Conservation (phyloP, 176 grass and related monocot genomes). For the Oryza nivara region DNA sequence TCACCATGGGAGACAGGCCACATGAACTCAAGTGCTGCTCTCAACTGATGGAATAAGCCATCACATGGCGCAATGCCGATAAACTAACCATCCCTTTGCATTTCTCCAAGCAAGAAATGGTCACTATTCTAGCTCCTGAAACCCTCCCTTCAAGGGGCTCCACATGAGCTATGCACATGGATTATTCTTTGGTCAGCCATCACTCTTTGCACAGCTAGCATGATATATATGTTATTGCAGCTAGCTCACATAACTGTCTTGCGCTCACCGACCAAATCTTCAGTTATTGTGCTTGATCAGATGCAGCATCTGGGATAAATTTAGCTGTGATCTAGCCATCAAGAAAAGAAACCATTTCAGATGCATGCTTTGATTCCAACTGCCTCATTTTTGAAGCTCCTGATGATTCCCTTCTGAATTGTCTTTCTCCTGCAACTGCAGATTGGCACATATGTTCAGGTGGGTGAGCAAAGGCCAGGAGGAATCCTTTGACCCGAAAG, state of each 20-base stretch:
- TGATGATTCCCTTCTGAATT: slow-evolving; percentile 32
- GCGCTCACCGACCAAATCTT: slow-evolving; percentile 35
- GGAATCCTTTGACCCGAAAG: slow-evolving; percentile 27
- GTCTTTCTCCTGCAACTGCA: slow-evolving; percentile 4
- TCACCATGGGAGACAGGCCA: slow-evolving; percentile 52
- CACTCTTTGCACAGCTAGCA: slow-evolving; percentile 12
- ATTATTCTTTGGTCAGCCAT: slow-evolving; percentile 21
- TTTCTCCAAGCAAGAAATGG: slow-evolving; percentile 5
- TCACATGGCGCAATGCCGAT: slow-evolving; percentile 44
- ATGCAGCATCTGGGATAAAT: slow-evolving; percentile 38
- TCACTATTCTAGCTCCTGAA: slow-evolving; percentile 39
- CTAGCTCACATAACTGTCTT: slow-evolving; percentile 20
- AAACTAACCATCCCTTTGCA: background rate
- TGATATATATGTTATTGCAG: slow-evolving; percentile 18
- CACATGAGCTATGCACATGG: slow-evolving; percentile 61
- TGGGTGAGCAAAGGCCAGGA: slow-evolving; percentile 16
- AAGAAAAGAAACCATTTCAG: slow-evolving; percentile 30
- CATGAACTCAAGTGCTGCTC: slow-evolving; percentile 42
- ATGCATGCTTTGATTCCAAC: slow-evolving; percentile 37
- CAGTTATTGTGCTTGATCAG: background rate
- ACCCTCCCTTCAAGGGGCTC: slow-evolving; percentile 42
- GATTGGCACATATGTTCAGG: slow-evolving; percentile 43
- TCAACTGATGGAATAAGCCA: slow-evolving; percentile 35
- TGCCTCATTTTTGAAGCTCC: slow-evolving; percentile 16
- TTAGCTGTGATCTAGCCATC: background rate